phyloP scores from a whole-genome alignment of 371 early-diverging fungal species.

The Massospora cicadina region DNA sequence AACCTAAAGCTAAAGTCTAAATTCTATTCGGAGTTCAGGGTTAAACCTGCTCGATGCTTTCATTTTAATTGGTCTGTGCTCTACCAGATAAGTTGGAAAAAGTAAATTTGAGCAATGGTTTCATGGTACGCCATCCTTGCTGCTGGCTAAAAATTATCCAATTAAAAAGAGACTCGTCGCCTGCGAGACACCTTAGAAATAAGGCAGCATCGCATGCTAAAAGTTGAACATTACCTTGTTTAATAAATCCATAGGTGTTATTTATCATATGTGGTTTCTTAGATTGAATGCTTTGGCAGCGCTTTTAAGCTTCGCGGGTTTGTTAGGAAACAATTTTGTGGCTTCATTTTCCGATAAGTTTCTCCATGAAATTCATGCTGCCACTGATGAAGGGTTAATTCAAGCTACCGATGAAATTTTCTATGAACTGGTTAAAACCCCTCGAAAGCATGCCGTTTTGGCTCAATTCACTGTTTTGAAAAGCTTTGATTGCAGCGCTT shows the following conservation, averaged over 20 bases:
- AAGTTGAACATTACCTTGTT: neutral
- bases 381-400: conserved; percentile 23
- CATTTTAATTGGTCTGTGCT: too few relatives aligned
- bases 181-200: neutral
- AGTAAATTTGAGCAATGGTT: too few relatives aligned
- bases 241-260: neutral
- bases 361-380: neutral
- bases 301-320: neutral
- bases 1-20: too few relatives aligned
- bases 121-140: too few relatives aligned
- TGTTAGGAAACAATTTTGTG: neutral
- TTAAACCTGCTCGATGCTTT: too few relatives aligned
- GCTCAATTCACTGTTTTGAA: conserved; percentile 51
- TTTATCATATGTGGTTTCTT: neutral
- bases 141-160: neutral
- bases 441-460: conserved; percentile 53
- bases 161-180: neutral
- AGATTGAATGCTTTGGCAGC: neutral
- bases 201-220: neutral
- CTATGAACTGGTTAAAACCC: conserved; percentile 38
- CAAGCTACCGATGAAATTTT: conserved; percentile 37
- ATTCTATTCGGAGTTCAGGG: too few relatives aligned
- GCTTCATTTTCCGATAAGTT: neutral
- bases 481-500: conserved; percentile 47
- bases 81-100: too few relatives aligned